These are phyloP conservation scores for Agaricus sinodeliciosus DNA, from an alignment of 768 basidiomycete genomes.

Conservation along the genomic window DNA sequence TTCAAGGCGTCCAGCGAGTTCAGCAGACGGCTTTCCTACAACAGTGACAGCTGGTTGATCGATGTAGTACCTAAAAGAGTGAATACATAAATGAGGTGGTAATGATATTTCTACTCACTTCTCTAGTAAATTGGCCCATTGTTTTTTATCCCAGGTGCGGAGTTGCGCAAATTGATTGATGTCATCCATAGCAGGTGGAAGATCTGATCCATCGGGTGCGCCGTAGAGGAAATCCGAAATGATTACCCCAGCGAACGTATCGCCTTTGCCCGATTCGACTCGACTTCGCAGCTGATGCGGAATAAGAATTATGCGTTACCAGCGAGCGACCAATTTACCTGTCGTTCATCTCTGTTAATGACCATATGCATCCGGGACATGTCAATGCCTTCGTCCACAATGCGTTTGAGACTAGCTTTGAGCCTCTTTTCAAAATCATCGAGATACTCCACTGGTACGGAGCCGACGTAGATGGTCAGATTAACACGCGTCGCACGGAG, in stretches of 20 bases:
- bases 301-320: constrained; percentile 7
- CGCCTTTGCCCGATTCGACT: constrained; percentile 78
- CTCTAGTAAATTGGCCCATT: constrained; percentile 74
- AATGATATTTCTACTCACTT: constrained; percentile 39
- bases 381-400: constrained; percentile 73
- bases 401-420: constrained; percentile 58
- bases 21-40: constrained; percentile 83
- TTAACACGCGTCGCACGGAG: constrained; percentile 65
- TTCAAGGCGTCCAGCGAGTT: constrained; percentile 74
- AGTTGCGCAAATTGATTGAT: constrained; percentile 65
- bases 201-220: constrained; percentile 70
- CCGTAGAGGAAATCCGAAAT: constrained; percentile 88
- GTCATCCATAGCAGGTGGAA: constrained; percentile 70
- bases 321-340: constrained; percentile 36
- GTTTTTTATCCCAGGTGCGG: constrained; percentile 60
- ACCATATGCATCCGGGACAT: constrained; percentile 87
- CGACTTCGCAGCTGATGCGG: constrained; percentile 64
- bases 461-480: constrained; percentile 72
- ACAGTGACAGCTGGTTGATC: constrained; percentile 69
- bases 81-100: background rate
- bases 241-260: constrained; percentile 67
- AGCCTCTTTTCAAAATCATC: constrained; percentile 67
- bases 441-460: constrained; percentile 77
- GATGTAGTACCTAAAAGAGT: constrained; percentile 62
- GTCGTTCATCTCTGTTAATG: constrained; percentile 82